phyloP scores from a whole-genome alignment of 2,329 filamentous ascomycete species.

The Venturia asperata region DNA sequence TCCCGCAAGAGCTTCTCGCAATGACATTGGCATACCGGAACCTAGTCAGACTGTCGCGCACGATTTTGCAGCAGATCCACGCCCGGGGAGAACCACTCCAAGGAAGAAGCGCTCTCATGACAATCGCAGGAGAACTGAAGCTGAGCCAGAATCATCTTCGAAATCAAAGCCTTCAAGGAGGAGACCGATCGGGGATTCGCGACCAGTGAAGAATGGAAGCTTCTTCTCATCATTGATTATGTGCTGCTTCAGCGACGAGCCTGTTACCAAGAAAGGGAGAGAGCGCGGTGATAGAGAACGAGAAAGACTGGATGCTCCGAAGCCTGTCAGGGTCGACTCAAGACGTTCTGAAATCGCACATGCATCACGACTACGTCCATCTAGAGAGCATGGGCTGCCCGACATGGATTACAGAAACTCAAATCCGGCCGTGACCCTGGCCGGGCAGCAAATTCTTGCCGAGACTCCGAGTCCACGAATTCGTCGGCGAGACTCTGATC shows the following conservation, averaged over 20 bases:
- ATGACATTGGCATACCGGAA: conserved; percentile 10
- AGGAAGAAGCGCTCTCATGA: background rate
- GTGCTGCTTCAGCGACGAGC: conserved; percentile 5
- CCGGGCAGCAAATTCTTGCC: background rate
- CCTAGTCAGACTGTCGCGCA: conserved; percentile 6
- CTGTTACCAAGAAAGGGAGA: background rate
- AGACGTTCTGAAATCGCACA: background rate
- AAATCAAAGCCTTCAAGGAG: background rate
- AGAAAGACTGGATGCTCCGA: conserved; percentile 1
- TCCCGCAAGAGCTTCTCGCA: background rate
- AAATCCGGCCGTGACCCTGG: conserved; percentile 1
- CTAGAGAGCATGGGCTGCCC: background rate
- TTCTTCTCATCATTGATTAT: conserved; percentile 7
- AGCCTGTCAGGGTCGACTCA: background rate
- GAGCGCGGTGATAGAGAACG: background rate
- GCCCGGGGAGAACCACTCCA: background rate
- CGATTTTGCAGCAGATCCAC: background rate
- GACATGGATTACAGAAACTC: background rate
- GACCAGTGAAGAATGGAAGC: background rate
- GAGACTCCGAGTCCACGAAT: conserved; percentile 8
- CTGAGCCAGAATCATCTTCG: background rate
- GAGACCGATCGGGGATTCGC: background rate
- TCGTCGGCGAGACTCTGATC: conserved; percentile 1
- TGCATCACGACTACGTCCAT: background rate
- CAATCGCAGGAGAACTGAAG: background rate